A percentile compares a stretch with the other conserved stretches of the same genome.
phyloP scores from a whole-genome alignment of 257 asterid genomes.

The Forsythia viridissima region DNA sequence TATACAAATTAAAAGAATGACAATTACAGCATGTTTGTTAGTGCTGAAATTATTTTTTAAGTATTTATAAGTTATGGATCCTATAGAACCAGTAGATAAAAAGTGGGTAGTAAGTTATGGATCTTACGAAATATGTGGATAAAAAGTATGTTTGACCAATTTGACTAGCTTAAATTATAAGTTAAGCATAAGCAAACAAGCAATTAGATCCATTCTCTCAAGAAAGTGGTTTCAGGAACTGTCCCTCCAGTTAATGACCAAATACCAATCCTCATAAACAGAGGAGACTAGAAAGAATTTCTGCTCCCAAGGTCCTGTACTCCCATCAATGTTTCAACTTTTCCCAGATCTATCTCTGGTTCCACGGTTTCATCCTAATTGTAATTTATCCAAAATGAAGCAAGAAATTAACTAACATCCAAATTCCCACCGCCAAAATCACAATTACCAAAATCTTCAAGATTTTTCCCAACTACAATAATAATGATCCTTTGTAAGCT shows the following conservation, averaged over 20 bases:
- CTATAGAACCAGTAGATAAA: no score
- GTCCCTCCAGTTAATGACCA: not conserved
- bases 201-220: not conserved
- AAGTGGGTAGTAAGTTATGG: no score
- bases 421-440: not conserved
- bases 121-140: no score
- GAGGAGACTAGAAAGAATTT: not conserved
- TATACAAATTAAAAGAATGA: not conserved
- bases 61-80: no score
- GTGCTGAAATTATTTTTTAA: no score
- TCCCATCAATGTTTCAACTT: not conserved
- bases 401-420: not conserved
- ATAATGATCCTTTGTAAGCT: not conserved
- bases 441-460: not conserved
- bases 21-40: not conserved
- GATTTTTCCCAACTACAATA: not conserved
- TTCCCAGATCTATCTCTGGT: not conserved
- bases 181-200: no score
- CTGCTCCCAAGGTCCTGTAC: not conserved
- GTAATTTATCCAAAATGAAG: not conserved
- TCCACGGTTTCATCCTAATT: not conserved
- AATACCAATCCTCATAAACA: not conserved
- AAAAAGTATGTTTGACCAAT: no score
- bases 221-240: not conserved
- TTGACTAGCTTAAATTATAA: no score